Evolutionary conservation across 352 stramenopile species (phyloP), one percentile per base, ranked within the genome.

Genomic region (Globisporangium radiosum): DNA sequence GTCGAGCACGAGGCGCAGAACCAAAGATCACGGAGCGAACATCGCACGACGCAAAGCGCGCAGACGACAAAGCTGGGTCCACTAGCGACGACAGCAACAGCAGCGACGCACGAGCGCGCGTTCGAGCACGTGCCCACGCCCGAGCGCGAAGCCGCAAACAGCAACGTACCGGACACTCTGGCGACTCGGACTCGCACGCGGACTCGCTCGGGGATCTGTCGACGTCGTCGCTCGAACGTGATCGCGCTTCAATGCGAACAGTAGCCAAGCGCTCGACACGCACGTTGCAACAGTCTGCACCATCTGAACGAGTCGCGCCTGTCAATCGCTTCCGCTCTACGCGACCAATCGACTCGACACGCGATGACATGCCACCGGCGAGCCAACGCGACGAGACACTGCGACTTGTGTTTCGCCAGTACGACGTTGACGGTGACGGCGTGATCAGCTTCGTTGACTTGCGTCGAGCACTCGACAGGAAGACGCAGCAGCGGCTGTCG

Each of bases 401-500:
- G 10, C 64, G 64, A 17, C 51, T 47, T 8, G 69, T 84, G 47
- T 86, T 82, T 54, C 49, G 48, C 49, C 74, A 82, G 59, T 81
- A 84, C 56, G 72, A 82, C 63, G 71, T 67, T 17, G 70, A 86
- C 45, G 68, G 70, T 42, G 73, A 86, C 49, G 70, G 72, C 7
- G 62, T 40, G 37, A 81, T 83, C 63, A 74, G 67, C 43, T 83
- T 86, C 47, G 64, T 72, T 52, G 76, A 84, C 56, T 56, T 86
- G 57, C 68, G 73, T 33, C 63, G 64, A 25, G 73, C 71, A 7
- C 56, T 86, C 56, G 62, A 65, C 44, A 39, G 60, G 36, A 51
- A 51, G 13, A 15, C 40, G 1, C 54, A 54, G 43, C 66, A 54
- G 33, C 56, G 52, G 6, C 66, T 72, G 9, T 74, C 76, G 40